A percentile compares a stretch with the other conserved stretches of the same genome.
These are phyloP conservation scores for Syzygium grande DNA, from an alignment of 345 rosid species.

Conservation along the genomic window DNA sequence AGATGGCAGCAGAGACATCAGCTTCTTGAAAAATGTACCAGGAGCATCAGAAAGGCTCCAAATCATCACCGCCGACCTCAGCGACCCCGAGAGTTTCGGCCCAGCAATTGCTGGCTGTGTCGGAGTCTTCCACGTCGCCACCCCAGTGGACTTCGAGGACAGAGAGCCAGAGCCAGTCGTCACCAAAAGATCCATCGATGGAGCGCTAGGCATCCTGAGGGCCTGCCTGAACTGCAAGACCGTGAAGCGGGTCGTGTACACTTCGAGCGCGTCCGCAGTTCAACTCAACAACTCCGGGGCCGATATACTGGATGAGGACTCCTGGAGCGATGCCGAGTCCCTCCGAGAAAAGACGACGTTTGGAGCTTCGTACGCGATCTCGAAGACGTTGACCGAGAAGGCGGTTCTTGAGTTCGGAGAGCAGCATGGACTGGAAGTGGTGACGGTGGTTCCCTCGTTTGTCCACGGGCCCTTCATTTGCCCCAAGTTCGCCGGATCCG, in stretches of 20 bases:
- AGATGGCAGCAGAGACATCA: constrained; percentile 42
- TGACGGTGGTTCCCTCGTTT: constrained; percentile 14
- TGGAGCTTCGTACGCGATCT: not conserved
- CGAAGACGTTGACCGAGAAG: constrained; percentile 24
- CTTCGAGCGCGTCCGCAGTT: constrained; percentile 34
- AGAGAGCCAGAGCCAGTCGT: constrained; percentile 38
- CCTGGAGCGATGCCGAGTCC: constrained; percentile 17
- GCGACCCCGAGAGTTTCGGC: constrained; percentile 13
- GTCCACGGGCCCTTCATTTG: constrained; percentile 34
- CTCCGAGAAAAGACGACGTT: not conserved
- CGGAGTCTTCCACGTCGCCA: constrained; percentile 22
- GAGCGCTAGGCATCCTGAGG: constrained; percentile 40
- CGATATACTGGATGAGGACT: constrained; percentile 19
- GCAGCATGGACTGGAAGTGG: constrained; percentile 22
- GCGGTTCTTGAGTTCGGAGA: constrained; percentile 20
- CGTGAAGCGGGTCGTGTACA: constrained; percentile 53
- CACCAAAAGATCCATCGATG: constrained; percentile 37
- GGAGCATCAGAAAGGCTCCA: constrained; percentile 45
- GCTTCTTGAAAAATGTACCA: constrained; percentile 46
- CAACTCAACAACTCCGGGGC: not conserved
- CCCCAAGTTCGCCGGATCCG: constrained; percentile 11
- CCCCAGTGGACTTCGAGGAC: constrained; percentile 5
- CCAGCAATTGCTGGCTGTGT: constrained; percentile 13
- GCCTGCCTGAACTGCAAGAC: constrained; percentile 42
- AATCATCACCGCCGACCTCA: constrained; percentile 16